Base-by-base conservation (phyloP, 2,329 filamentous ascomycete genomes). In the Phialophora macrospora region DNA sequence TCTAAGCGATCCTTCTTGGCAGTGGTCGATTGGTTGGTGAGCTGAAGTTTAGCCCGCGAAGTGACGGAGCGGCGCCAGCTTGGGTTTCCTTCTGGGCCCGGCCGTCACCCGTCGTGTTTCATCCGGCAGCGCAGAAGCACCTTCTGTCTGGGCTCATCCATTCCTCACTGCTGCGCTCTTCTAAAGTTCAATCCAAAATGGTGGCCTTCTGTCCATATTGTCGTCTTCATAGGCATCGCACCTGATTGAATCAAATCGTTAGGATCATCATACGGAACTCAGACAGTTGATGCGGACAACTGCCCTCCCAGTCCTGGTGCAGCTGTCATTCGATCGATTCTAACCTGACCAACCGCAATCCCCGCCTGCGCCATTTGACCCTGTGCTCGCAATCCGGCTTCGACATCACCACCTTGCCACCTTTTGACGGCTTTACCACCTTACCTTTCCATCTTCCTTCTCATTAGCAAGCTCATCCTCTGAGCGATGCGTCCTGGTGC, bases 401-500 rank as follows among this genome's bases (percentile, higher is more conserved):
- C 57, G 38, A 41, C 67, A 65, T 66, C 67, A 65, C 56, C 62
- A 56, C 55, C 60, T 63, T 49, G 65, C 65, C 63, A 68, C 68
- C 62, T 24, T 34, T 60, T 52, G 48, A 48, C 56, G 54, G 54
- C 63, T 38, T 54, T 38, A 24, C n/a, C 26, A 38, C 48, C 62
- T 51, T 20, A 51, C 46, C 22, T 46, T 67, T 49, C 55, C 44
- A 6, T 48, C 48, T 24, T 8, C 48, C 30, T 41, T 52, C 34
- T 28, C 54, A 65, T 59, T 64, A 46, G 38, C 24, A 32, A 54
- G 55, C 46, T 41, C 56, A 60, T 58, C 46, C 20, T 49, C 32
- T 65, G 64, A 69, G 63, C 65, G 57, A 70, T 70, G 68, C 68
- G 63, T 67, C 60, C 67, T 52, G 66, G 66, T 49, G 62, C 63